These are phyloP conservation scores for Hansenula anomala DNA, from an alignment of 1,139 yeast genomes.

Conservation along the genomic window DNA sequence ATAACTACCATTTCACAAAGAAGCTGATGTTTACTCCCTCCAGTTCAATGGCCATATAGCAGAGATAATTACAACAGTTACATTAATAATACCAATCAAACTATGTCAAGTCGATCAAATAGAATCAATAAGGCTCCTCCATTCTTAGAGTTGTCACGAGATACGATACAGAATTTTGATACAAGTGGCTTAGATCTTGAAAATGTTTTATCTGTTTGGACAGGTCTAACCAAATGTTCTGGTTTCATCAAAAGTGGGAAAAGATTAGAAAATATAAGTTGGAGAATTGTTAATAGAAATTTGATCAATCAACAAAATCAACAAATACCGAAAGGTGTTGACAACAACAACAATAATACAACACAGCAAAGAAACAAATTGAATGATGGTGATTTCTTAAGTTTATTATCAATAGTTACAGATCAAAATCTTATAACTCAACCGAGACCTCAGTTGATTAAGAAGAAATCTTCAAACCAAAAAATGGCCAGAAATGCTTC, in stretches of 20 bases:
- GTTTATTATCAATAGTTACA: conserved; percentile 21
- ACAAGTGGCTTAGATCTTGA: conserved; percentile 34
- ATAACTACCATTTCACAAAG: too few relatives aligned
- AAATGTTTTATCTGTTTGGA: conserved; percentile 43
- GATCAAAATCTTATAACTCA: conserved; percentile 13
- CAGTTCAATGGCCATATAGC: too few relatives aligned
- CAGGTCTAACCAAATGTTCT: conserved; percentile 50
- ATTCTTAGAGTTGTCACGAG: conserved; percentile 31
- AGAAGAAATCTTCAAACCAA: conserved; percentile 16
- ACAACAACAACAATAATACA: conserved; percentile 3
- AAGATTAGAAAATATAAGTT: conserved; percentile 51
- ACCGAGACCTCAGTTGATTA: conserved; percentile 15
- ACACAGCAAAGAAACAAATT: conserved; percentile 14
- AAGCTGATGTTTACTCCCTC: too few relatives aligned
- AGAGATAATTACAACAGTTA: too few relatives aligned
- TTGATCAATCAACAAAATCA: conserved; percentile 21
- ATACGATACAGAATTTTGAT: conserved; percentile 26
- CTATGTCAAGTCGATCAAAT: conserved; percentile 5
- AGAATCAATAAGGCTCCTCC: conserved; percentile 29
- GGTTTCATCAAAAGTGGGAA: conserved; percentile 47
- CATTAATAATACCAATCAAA: too few relatives aligned
- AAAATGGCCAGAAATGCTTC: conserved; percentile 13
- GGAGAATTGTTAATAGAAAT: conserved; percentile 54
- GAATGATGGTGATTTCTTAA: conserved; percentile 21
- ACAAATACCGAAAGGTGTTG: not conserved